Evolutionary conservation across 768 basidiomycete genomes (phyloP), one percentile per base, ranked within the genome.

Genomic region (Lactarius trivialis): DNA sequence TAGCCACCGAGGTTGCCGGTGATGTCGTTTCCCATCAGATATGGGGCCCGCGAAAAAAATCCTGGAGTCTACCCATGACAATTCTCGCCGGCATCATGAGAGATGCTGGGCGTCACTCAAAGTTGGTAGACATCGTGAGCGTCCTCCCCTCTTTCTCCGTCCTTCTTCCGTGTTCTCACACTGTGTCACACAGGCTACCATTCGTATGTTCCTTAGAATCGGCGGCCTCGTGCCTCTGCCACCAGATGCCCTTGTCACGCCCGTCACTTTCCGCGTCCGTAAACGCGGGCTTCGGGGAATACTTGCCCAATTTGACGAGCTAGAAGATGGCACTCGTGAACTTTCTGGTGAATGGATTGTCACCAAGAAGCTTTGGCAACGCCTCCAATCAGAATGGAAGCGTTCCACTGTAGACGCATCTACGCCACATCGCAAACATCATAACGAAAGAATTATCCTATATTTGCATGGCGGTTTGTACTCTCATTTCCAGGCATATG

Each of bases 301-400:
- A 57, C 81, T 99, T 17, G 77, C 82, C 6, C 78, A 85, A 7
- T 82, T 82, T 58, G 96, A 98, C 70, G 81, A 78, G 5, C 70
- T 78, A 19, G 96, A 99, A 73, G 79, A 79, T 11, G 95, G 93
- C 36, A 72, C 69, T 9, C 82, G 96, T 4, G 90, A 95, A 69
- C 79, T 99, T 33, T 85, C 85, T 1, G 96, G 93, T 0, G 96
- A 99, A 77, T 99, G 96, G 96, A 86, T 98, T 26, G 89, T 98
- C n/a, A 92, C 92, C 37, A 89, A 89, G 72, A 84, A 84, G 65
- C 83, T 95, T 0, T 99, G 96, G 96, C 85, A 85, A 65, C 77
- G 85, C 32, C 78, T 97, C 67, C 93, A 97, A 70, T 76, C 81
- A 17, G 92, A 95, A 69, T 90, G 91, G 84, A 85, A 81, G 70